Conservation (phyloP, 2,329 filamentous ascomycete species). For the Trichoderma sp. region DNA sequence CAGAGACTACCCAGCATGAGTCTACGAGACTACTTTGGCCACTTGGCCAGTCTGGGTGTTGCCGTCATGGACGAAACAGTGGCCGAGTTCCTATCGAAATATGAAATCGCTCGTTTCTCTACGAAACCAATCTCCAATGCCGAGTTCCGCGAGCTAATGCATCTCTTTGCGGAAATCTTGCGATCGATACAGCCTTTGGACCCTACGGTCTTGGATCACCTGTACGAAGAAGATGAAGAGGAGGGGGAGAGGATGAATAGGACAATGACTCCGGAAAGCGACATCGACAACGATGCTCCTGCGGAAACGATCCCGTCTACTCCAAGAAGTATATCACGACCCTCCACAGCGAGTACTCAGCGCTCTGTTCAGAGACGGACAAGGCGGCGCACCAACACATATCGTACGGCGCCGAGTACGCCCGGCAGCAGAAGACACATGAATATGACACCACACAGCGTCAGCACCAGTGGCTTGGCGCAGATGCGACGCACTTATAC, state of each 20-base stretch:
- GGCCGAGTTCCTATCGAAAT: slow-evolving; percentile 67
- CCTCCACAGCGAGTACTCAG: slow-evolving; percentile 31
- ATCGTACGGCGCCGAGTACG: slow-evolving; percentile 54
- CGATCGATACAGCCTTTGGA: slow-evolving; percentile 69
- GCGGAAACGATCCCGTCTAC: slow-evolving; percentile 42
- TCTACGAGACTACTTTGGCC: slow-evolving; percentile 73
- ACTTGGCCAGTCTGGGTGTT: slow-evolving; percentile 66
- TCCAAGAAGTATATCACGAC: slow-evolving; percentile 32
- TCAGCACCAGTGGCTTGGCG: slow-evolving; percentile 40
- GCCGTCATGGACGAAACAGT: slow-evolving; percentile 44
- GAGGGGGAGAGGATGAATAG: not conserved
- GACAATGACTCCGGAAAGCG: slow-evolving; percentile 35
- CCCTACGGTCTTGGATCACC: slow-evolving; percentile 45
- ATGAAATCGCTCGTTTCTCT: slow-evolving; percentile 85
- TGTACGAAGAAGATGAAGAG: slow-evolving; percentile 25
- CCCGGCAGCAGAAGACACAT: slow-evolving; percentile 42
- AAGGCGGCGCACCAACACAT: slow-evolving; percentile 42
- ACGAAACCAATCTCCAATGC: slow-evolving; percentile 62
- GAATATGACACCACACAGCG: slow-evolving; percentile 37
- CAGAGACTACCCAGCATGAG: slow-evolving; percentile 69
- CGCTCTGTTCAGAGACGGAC: slow-evolving; percentile 38
- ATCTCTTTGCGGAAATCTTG: slow-evolving; percentile 76
- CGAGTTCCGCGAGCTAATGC: slow-evolving; percentile 77
- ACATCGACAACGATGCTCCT: slow-evolving; percentile 47
- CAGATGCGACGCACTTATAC: slow-evolving; percentile 42